Evolutionary conservation across 306 rosid genomes (phyloP), one percentile per base, ranked within the genome.

Genomic region (Gastrolobium villosum): DNA sequence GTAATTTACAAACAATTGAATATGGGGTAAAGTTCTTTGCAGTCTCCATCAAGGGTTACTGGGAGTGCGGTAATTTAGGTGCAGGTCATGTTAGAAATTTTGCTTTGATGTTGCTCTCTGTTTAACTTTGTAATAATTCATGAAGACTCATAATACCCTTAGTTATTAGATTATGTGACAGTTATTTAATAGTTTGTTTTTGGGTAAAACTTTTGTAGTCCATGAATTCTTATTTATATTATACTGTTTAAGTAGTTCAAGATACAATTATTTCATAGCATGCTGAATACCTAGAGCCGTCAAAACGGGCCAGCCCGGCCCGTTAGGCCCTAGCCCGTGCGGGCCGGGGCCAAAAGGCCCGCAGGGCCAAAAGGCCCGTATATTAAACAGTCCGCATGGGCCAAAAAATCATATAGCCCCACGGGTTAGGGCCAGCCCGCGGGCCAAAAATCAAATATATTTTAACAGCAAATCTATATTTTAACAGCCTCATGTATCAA

Each of bases 1-100:
- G 20, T 40, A 20, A 64, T 76, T 75, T 55, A 71, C 52, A 53
- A 65, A 64, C 56, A 62, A 39, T 62, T 70, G 3, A 46, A 46
- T 57, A 10, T 44, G 49, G 32, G 30, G n/a, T 37, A 46, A 45
- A 34, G 70, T 7, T 26, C 43, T 43, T 65, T 65, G 65, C 56
- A 7, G 35, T 9, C 55, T 28, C 40, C 28, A 7, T 56, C 34
- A 26, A 56, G 14, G 44, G 2, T 43, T 37, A 50, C 34, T 13
- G 5, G 20, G 8, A 20, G 11, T 61, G 2, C 35, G 43, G 46
- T 46, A 65, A 41, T 61, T 44, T 74, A 49, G 52, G 39, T 48
- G 28, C 63, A 36, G 35, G 61, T 35, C 55, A 41, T 54, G 57
- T 45, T 45, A 34, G 76, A 34, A 50, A 54, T 64, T 72, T 64